Evolutionary conservation across 306 rosid species (phyloP), one percentile per base, ranked within the genome.

Genomic region (Sesbania bispinosa): DNA sequence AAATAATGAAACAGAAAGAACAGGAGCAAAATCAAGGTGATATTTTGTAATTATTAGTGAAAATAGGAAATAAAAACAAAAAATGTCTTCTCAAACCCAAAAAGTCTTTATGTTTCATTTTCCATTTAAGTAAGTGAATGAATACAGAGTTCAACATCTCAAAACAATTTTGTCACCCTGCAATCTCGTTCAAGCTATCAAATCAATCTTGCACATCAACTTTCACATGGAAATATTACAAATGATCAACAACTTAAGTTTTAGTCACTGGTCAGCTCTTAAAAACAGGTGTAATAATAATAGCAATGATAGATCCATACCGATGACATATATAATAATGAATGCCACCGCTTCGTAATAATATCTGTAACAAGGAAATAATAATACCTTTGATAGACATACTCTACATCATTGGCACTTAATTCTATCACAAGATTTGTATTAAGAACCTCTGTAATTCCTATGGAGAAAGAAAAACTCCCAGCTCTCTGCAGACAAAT

Each of bases 361-460:
- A 62, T 47, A 63, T 48, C 1, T 10, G 29, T 35, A 20, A 36
- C 29, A 33, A 59, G 57, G 41, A 47, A 54, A 73, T 36, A 48
- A 55, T 52, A 24, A 74, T 71, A 94, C 98, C 96, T 88, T 83
- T 90, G 98, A 80, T 84, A 94, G 47, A 94, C 98, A 78, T 90
- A 94, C 38, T 90, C 97, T 27, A 90, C 88, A 63, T 90, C 98
- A 71, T 87, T 91, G 9, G 97, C 98, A 66, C 92, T 91, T 82
- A 94, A 74, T 83, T 94, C 98, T 76, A 94, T 74, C 62, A 90
- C 79, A 26, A 94, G 89, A 80, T 94, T 89, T 79, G 98, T 77
- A 82, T 90, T 94, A 60, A 94, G 90, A 83, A 90, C 91, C 86
- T 94, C 97, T 0, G 95, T 86, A 73, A 94, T 83, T 62, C 97